phyloP scores from a whole-genome alignment of 163 green algal species.

The Coccomyxa subellipsoidea region DNA sequence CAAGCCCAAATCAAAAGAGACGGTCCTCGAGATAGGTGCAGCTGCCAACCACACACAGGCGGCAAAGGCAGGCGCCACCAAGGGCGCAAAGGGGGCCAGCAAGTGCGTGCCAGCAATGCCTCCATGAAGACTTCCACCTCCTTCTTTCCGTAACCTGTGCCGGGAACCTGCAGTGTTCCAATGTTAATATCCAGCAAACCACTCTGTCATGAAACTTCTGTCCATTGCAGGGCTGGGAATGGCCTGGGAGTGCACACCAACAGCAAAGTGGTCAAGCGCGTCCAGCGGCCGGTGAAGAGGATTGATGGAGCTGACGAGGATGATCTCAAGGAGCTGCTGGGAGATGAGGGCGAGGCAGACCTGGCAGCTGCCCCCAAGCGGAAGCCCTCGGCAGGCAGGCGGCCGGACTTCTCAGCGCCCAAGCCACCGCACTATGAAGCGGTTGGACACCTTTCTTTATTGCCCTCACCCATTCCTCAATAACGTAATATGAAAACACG shows the following conservation, averaged over 20 bases:
- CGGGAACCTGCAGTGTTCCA: too few species aligned
- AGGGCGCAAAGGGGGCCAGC: neutral
- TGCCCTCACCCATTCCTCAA: neutral
- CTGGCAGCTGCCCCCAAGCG: neutral
- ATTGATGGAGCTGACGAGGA: neutral
- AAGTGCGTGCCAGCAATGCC: too few species aligned
- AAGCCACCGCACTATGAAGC: neutral
- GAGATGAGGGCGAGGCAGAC: neutral
- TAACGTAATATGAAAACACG: too few species aligned
- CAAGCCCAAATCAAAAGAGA: neutral
- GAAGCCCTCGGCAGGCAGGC: neutral
- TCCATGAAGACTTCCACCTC: neutral
- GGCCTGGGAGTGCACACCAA: neutral
- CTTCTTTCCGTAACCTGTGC: neutral
- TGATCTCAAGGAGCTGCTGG: neutral
- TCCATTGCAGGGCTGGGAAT: neutral
- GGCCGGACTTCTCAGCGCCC: neutral
- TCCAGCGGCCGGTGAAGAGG: neutral
- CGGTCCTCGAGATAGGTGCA: neutral
- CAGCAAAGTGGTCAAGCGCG: slow-evolving; percentile 1
- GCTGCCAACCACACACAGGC: neutral
- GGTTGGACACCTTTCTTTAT: neutral
- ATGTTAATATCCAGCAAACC: too few species aligned
- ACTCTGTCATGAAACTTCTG: too few species aligned
- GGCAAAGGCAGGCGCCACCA: neutral